phyloP scores from a whole-genome alignment of 2,329 filamentous ascomycete genomes.

The Coleophoma cylindrospora region DNA sequence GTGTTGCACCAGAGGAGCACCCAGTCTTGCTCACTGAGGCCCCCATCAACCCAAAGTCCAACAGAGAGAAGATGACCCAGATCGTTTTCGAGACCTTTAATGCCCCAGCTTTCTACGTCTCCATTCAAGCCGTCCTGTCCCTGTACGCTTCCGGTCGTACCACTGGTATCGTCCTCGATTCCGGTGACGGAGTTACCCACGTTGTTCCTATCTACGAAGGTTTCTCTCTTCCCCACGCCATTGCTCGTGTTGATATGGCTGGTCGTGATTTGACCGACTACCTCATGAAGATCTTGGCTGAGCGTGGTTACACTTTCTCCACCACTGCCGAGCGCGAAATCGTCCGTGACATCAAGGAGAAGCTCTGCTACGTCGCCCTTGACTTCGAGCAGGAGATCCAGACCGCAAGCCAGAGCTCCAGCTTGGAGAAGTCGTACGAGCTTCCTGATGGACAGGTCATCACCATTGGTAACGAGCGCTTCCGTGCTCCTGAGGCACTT shows the following conservation, averaged over 20 bases:
- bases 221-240: constrained; percentile 99
- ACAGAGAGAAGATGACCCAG: constrained; percentile 99
- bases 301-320: constrained; percentile 99
- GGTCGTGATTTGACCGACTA: constrained; percentile 99
- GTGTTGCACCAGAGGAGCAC: constrained; percentile 99
- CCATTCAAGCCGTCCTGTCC: constrained; percentile 98
- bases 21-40: constrained; percentile 98
- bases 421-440: constrained; percentile 99
- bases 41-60: constrained; percentile 99
- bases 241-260: constrained; percentile 99
- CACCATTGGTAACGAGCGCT: constrained; percentile 99
- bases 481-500: constrained; percentile 98
- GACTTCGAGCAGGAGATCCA: constrained; percentile 99
- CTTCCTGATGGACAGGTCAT: constrained; percentile 99
- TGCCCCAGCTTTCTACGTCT: constrained; percentile 99
- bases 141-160: constrained; percentile 99
- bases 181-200: constrained; percentile 99
- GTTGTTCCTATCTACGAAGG: constrained; percentile 99
- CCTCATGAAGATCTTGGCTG: constrained; percentile 99
- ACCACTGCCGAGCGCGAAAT: constrained; percentile 99
- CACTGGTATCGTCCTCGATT: constrained; percentile 99
- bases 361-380: constrained; percentile 99
- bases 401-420: constrained; percentile 97
- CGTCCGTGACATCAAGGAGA: constrained; percentile 99
- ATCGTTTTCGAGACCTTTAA: constrained; percentile 99